Base-by-base conservation (phyloP, 2,329 filamentous ascomycete genomes). In the Colletotrichum lentis region DNA sequence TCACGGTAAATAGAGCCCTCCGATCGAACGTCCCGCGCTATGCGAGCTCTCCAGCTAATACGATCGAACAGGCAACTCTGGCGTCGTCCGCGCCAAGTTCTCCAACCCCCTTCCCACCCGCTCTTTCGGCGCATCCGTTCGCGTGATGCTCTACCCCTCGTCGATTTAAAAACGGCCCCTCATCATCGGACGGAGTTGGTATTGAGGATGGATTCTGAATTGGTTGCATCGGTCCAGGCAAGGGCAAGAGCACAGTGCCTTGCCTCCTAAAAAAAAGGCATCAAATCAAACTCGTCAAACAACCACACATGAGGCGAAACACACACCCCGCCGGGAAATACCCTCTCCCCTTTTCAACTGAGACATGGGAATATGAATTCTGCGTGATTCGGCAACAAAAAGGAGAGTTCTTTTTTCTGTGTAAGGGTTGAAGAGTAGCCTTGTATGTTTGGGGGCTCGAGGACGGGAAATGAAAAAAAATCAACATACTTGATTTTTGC, bases 11-110 rank as follows among this genome's bases (percentile, higher is more conserved):
- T 82, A 70, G 56, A 62, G 41, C 27, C 63, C 69, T 16, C 47
- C 47, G 12, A 65, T 58, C 22, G 27, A 39, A 52, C 41, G n/a
- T 11, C 49, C 46, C 60, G 46, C 31, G n/a, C 41, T 56, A 46
- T 53, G 72, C 55, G 62, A 60, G 49, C 55, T 39, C 12, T 37
- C 4, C 56, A 55, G 62, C 63, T 58, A 62, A 56, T 41, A 47
- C 18, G 39, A 43, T 14, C 39, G 22, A 11, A 57, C 64, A 96
- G 93, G 96, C 83, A 98, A 97, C 91, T 97, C 93, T 77, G 96
- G 96, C 80, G 92, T 97, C 80, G 96, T 99, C 82, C 92, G 96
- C 82, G 95, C 94, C 84, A 95, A 97, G 86, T 99, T 99, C 91
- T 86, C 91, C 83, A 88, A 89, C 85, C 97, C 97, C 83, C 94